phyloP scores from a whole-genome alignment of 2,329 filamentous ascomycete genomes.

The Aureobasidium sp. region DNA sequence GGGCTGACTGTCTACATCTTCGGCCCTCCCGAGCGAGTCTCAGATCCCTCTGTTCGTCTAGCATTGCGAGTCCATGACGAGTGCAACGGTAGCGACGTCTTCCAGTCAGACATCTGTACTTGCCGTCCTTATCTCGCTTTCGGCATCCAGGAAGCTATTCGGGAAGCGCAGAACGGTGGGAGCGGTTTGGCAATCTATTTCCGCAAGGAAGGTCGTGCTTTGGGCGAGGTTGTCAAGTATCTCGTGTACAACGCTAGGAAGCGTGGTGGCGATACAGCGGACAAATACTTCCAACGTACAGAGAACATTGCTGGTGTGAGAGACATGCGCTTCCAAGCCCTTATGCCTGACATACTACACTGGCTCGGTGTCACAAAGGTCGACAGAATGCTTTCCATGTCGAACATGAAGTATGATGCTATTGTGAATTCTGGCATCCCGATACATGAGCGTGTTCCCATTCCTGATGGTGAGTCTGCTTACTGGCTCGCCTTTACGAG shows the following conservation, averaged over 20 bases:
- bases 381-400: conserved; percentile 88
- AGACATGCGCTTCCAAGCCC: conserved; percentile 95
- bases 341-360: conserved; percentile 94
- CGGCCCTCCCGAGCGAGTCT: conserved; percentile 94
- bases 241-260: conserved; percentile 87
- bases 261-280: conserved; percentile 79
- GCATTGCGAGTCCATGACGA: conserved; percentile 84
- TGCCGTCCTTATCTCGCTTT: conserved; percentile 97
- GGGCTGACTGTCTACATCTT: conserved; percentile 98
- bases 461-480: too few species aligned
- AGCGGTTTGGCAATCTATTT: conserved; percentile 99
- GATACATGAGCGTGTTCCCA: conserved; percentile 89
- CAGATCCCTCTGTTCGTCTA: conserved; percentile 81
- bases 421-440: conserved; percentile 89
- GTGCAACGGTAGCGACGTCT: conserved; percentile 92
- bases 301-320: conserved; percentile 99
- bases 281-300: conserved; percentile 97
- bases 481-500: too few species aligned
- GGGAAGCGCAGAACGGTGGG: conserved; percentile 94
- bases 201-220: conserved; percentile 93
- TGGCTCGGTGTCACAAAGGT: conserved; percentile 99
- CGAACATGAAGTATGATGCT: conserved; percentile 95
- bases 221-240: conserved; percentile 95
- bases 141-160: conserved; percentile 97
- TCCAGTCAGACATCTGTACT: conserved; percentile 98